Evolutionary conservation across 2,329 filamentous ascomycete genomes (phyloP), one percentile per base, ranked within the genome.

Genomic region (Purpureocillium takamizusanense): DNA sequence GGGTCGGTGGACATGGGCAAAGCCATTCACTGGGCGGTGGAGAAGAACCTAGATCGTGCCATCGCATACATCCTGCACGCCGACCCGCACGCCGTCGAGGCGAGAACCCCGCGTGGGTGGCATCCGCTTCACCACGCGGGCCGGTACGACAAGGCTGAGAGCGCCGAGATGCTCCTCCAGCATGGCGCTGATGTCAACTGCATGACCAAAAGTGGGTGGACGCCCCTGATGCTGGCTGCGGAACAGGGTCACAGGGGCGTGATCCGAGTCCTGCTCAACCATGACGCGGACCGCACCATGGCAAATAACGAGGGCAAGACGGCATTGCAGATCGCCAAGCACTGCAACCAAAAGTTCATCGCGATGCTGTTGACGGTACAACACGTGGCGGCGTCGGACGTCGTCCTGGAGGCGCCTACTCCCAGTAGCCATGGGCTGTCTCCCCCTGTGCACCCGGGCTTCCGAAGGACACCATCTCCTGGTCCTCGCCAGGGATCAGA

Each of bases 181-280:
- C 42, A 44, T 23, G 38, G 39, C 1, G 42, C 42, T 3, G 32
- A 44, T 7, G 31, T 38, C 15, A 31, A 46, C 29, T 44, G 34
- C 3, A 35, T 25, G n/a, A 43, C 41, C 2, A 45, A 42, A 21
- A 35, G 32, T 2, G 31, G 39, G 4, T 42, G 36, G 31, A 45
- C 43, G n/a, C 41, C 43, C 11, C 15, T 45, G 1, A 45, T 45
- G 41, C 27, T 45, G 30, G 38, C 43, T 10, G 35, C 41, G 4
- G 41, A 44, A 10, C 37, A 44, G 9, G 41, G 42, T 1, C 11
- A 44, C 12, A 31, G 33, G 17, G 39, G 34, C 13, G n/a, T 36
- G 7, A 9, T 40, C 14, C 31, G 16, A 3, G 10, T 31, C 14
- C 21, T 46, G 17, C 33, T 46, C 12, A 4, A 31, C n/a, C n/a